These are phyloP conservation scores for Plenodomus lindquistii DNA, from an alignment of 2,329 filamentous ascomycete species.

Conservation along the genomic window DNA sequence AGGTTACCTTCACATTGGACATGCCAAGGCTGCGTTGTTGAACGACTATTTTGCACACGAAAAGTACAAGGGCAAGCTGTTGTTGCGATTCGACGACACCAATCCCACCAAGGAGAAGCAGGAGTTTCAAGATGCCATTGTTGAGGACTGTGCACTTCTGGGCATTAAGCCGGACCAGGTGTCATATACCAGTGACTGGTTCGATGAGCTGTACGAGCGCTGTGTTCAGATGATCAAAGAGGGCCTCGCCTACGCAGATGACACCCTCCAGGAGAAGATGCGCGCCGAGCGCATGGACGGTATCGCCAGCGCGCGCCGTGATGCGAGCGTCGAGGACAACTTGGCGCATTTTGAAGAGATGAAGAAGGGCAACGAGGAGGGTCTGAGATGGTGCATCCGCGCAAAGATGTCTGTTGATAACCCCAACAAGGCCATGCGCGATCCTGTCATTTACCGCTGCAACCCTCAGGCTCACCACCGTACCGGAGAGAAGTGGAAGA, in stretches of 20 bases:
- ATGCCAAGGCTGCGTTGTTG: constrained; percentile 89
- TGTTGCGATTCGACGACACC: constrained; percentile 94
- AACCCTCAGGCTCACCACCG: constrained; percentile 75
- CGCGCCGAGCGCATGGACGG: constrained; percentile 81
- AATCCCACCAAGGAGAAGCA: constrained; percentile 97
- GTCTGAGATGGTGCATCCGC: constrained; percentile 84
- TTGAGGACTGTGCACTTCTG: constrained; percentile 88
- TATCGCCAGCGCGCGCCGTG: constrained; percentile 78
- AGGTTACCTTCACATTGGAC: constrained; percentile 92
- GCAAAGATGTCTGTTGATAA: constrained; percentile 92
- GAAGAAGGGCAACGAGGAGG: constrained; percentile 81
- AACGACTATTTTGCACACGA: constrained; percentile 97
- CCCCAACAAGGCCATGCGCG: constrained; percentile 92
- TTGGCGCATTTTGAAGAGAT: constrained; percentile 89
- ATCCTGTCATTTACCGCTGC: constrained; percentile 97
- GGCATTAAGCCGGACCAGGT: constrained; percentile 86
- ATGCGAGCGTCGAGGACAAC: constrained; percentile 79
- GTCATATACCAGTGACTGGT: constrained; percentile 94
- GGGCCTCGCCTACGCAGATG: constrained; percentile 90
- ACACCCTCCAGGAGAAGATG: constrained; percentile 90
- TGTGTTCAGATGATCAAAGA: constrained; percentile 82
- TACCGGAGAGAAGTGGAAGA: constrained; percentile 79
- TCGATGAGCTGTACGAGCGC: constrained; percentile 86
- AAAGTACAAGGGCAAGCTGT: constrained; percentile 86
- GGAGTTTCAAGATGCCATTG: constrained; percentile 91